These are phyloP conservation scores for Paraleonurus japonicus DNA, from an alignment of 257 asterid species.

Conservation along the genomic window DNA sequence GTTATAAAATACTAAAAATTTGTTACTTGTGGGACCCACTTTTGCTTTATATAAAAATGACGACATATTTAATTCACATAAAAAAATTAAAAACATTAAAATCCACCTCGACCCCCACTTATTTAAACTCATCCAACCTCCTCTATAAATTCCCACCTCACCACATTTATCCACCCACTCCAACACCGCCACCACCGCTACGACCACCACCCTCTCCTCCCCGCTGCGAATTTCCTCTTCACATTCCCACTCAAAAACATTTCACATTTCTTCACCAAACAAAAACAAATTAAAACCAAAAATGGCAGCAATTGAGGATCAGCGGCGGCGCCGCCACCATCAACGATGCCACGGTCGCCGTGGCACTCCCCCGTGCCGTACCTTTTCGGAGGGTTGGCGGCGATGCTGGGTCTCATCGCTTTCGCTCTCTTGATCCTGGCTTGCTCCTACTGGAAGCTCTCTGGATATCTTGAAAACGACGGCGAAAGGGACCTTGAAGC, in stretches of 20 bases:
- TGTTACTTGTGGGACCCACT: constrained; percentile 27
- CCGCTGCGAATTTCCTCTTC: constrained; percentile 17
- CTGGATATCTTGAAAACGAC: constrained; percentile 48
- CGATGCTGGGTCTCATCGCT: constrained; percentile 87
- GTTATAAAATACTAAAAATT: too few relatives aligned
- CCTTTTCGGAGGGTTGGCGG: constrained; percentile 88
- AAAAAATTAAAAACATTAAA: constrained; percentile 15
- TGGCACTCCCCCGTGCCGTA: constrained; percentile 98
- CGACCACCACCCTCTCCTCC: neutral
- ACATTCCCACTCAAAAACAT: neutral
- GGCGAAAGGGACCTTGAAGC: constrained; percentile 54
- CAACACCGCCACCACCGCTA: constrained; percentile 23
- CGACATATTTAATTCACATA: constrained; percentile 43
- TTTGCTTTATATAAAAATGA: constrained; percentile 33
- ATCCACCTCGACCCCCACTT: constrained; percentile 26
- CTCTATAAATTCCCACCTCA: constrained; percentile 35
- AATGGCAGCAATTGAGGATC: constrained; percentile 34
- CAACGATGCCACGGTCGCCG: constrained; percentile 46
- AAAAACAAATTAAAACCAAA: neutral
- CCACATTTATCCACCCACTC: constrained; percentile 27
- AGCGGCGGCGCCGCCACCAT: constrained; percentile 28
- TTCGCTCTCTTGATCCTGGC: constrained; percentile 79
- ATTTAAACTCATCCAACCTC: constrained; percentile 16
- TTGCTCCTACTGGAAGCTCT: constrained; percentile 79
- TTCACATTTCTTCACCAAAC: constrained; percentile 8